Conservation (phyloP, 352 stramenopile species). For the Globisporangium viniferum region DNA sequence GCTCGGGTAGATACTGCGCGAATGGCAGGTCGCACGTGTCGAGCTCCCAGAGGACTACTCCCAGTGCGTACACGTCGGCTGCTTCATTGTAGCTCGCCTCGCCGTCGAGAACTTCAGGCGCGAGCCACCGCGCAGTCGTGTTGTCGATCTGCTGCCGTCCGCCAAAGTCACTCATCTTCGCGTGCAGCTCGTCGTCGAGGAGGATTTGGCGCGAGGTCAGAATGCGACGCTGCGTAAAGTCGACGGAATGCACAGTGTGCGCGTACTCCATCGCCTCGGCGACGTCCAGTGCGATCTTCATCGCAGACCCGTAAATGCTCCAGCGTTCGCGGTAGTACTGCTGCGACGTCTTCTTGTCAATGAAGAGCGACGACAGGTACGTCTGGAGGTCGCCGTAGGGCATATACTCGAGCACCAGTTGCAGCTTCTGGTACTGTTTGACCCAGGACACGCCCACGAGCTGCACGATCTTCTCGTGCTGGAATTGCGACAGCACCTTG, state of each 20-base stretch:
- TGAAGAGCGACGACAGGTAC: conserved; percentile 14
- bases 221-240: conserved; percentile 15
- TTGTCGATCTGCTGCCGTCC: conserved; percentile 12
- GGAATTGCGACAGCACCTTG: conserved; percentile 17
- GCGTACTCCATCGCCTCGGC: conserved; percentile 24
- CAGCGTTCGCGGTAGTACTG: conserved; percentile 1
- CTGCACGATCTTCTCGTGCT: conserved; percentile 23
- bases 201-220: conserved; percentile 31
- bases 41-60: conserved; percentile 27
- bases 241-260: conserved; percentile 18
- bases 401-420: conserved; percentile 29
- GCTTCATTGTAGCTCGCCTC: conserved; percentile 20
- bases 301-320: neutral
- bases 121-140: conserved; percentile 13
- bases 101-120: conserved; percentile 24
- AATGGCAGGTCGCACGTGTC: conserved; percentile 15
- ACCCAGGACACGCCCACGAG: conserved; percentile 23
- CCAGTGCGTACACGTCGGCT: conserved; percentile 30
- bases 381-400: conserved; percentile 26
- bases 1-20: conserved; percentile 9
- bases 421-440: conserved; percentile 8
- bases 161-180: conserved; percentile 31
- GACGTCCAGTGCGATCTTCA: conserved; percentile 24
- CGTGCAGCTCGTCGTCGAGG: conserved; percentile 14
- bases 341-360: neutral